Conservation (phyloP, 495 filamentous ascomycete species). For the Hypoxylon fuscum region DNA sequence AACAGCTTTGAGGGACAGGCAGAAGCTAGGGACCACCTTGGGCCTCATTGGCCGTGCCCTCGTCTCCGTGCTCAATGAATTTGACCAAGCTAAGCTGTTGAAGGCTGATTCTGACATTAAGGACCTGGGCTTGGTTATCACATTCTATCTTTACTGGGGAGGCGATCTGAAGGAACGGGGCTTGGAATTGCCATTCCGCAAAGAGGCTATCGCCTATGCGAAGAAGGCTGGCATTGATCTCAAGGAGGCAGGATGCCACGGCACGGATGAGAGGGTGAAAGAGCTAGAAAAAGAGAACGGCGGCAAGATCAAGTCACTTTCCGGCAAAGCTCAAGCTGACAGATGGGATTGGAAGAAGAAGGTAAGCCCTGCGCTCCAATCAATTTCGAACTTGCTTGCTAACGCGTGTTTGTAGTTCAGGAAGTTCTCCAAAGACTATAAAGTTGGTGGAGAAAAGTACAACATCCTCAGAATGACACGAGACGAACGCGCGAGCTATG, state of each 20-base stretch:
- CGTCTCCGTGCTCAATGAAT: constrained; percentile 25
- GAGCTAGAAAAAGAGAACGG: constrained; percentile 18
- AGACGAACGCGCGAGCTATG: constrained; percentile 24
- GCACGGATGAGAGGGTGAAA: constrained; percentile 26
- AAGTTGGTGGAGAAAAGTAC: constrained; percentile 31
- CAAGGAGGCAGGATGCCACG: constrained; percentile 22
- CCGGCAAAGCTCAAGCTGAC: constrained; percentile 15
- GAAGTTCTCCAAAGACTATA: constrained; percentile 33
- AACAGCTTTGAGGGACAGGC: constrained; percentile 15
- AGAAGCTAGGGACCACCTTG: constrained; percentile 15
- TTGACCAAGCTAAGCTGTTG: constrained; percentile 29
- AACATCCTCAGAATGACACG: constrained; percentile 35
- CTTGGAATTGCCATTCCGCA: constrained; percentile 21
- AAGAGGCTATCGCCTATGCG: constrained; percentile 31
- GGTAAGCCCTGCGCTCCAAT: background rate
- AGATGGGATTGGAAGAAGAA: constrained; percentile 36
- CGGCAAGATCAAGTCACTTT: constrained; percentile 30
- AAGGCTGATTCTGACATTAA: constrained; percentile 32
- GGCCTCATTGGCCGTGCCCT: constrained; percentile 32
- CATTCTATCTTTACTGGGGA: constrained; percentile 31
- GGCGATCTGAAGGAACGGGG: constrained; percentile 10
- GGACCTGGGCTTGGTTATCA: constrained; percentile 28
- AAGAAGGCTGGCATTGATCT: constrained; percentile 33
- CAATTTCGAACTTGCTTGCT: background rate
- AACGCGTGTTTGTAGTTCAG: constrained; percentile 22